Evolutionary conservation across 257 asterid genomes (phyloP).

Genomic region (Cordia subcordata): DNA sequence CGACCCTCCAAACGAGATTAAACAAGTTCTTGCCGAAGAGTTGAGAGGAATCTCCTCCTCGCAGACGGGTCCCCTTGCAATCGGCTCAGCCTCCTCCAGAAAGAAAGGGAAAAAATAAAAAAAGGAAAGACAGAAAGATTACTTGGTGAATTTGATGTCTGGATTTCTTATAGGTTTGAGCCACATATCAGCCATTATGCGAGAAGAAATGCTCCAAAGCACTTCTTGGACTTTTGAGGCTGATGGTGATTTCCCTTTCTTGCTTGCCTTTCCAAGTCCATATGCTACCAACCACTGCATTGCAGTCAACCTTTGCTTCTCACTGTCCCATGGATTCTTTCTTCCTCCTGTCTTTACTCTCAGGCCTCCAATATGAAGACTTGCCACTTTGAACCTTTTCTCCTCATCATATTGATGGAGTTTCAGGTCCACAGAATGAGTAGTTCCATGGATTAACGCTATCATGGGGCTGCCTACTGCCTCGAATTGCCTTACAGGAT

Average conservation of each 20-base stretch:
- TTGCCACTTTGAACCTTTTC: slow-evolving; percentile 47
- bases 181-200: slow-evolving; percentile 96
- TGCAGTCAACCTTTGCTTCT: slow-evolving; percentile 81
- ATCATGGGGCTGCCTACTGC: slow-evolving; percentile 89
- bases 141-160: slow-evolving; percentile 63
- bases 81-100: too few species aligned
- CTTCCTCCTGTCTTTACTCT: slow-evolving; percentile 35
- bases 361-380: slow-evolving; percentile 66
- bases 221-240: slow-evolving; percentile 43
- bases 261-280: slow-evolving; percentile 66
- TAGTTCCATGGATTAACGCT: slow-evolving; percentile 44
- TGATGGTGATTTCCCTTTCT: slow-evolving; percentile 39
- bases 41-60: too few species aligned
- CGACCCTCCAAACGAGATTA: too few species aligned
- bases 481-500: slow-evolving; percentile 83
- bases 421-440: slow-evolving; percentile 3
- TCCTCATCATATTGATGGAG: slow-evolving; percentile 32
- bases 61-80: too few species aligned
- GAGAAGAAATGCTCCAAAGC: slow-evolving; percentile 77
- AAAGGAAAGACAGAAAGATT: slow-evolving; percentile 8
- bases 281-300: slow-evolving; percentile 72
- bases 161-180: slow-evolving; percentile 89
- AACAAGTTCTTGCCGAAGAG: too few species aligned
- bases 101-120: too few species aligned
- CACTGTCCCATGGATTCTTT: slow-evolving; percentile 56